Conservation (phyloP, 768 basidiomycete species). For the Dentipellis fragilis region DNA sequence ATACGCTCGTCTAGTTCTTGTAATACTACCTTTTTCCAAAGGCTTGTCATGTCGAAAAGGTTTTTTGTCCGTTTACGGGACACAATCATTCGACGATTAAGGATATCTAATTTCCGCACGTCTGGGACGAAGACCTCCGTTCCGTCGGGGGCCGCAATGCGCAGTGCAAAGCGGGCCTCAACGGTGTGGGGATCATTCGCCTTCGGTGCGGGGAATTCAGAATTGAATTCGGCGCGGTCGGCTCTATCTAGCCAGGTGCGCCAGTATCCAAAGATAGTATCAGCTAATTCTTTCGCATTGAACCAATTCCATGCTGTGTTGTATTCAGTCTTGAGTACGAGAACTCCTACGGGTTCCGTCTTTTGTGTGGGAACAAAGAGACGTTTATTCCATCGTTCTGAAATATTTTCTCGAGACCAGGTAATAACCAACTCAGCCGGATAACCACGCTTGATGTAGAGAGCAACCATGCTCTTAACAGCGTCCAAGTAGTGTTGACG, state of each 20-base stretch:
- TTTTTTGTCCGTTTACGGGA: slow-evolving; percentile 16
- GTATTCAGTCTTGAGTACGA: too few relatives aligned
- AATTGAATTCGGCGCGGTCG: background rate
- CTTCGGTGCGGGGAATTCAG: background rate
- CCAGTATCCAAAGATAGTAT: slow-evolving; percentile 21
- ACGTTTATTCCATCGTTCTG: too few relatives aligned
- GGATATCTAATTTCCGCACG: slow-evolving; percentile 8
- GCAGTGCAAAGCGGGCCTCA: background rate
- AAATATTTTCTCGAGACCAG: too few relatives aligned
- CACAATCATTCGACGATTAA: slow-evolving; percentile 10
- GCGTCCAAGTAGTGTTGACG: background rate
- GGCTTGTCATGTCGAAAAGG: slow-evolving; percentile 17
- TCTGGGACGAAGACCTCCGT: background rate
- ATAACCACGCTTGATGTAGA: background rate
- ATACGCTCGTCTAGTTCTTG: slow-evolving; percentile 7
- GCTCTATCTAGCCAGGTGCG: slow-evolving; percentile 6
- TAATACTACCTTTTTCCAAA: slow-evolving; percentile 17
- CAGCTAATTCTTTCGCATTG: too few relatives aligned
- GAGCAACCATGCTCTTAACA: background rate
- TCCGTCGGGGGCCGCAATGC: background rate
- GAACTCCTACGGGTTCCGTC: too few relatives aligned
- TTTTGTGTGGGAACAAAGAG: too few relatives aligned
- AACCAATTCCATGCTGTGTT: too few relatives aligned
- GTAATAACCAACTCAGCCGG: slow-evolving; percentile 1
- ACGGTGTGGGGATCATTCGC: background rate